Conservation (phyloP, 352 stramenopile species). For the Globisporangium megalacanthum region DNA sequence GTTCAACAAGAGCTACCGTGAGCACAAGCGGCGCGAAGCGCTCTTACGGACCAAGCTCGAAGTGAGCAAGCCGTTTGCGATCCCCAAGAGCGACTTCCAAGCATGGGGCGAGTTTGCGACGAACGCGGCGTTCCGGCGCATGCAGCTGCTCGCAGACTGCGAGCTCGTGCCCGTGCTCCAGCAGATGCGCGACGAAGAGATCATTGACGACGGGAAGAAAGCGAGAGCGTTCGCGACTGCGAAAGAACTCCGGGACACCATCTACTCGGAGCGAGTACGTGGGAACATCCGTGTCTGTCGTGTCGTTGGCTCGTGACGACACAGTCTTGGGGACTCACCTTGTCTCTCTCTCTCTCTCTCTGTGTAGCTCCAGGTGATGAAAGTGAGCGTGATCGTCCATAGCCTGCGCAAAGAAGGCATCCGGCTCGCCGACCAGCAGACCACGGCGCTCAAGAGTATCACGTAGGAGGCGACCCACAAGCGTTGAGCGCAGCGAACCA, state of each 20-base stretch:
- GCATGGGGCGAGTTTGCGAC: slow-evolving; percentile 46
- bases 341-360: slow-evolving; percentile 2
- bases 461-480: slow-evolving; percentile 11
- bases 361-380: slow-evolving; percentile 59
- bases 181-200: slow-evolving; percentile 39
- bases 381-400: slow-evolving; percentile 53
- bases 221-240: slow-evolving; percentile 19
- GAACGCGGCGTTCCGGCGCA: slow-evolving; percentile 40
- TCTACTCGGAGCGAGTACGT: slow-evolving; percentile 45
- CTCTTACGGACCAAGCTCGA: slow-evolving; percentile 66
- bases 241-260: slow-evolving; percentile 42
- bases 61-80: slow-evolving; percentile 55
- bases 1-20: slow-evolving; percentile 79
- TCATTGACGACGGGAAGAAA: slow-evolving; percentile 41
- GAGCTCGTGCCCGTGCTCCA: slow-evolving; percentile 40
- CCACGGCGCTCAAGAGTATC: slow-evolving; percentile 60
- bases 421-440: slow-evolving; percentile 67
- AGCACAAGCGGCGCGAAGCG: slow-evolving; percentile 70
- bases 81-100: slow-evolving; percentile 33
- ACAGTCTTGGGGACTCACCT: not conserved
- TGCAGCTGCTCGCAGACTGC: slow-evolving; percentile 30
- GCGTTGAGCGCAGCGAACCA: not conserved
- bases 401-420: slow-evolving; percentile 66
- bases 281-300: not conserved
- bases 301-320: not conserved